Evolutionary conservation across 139 green algal genomes (phyloP).

Genomic region (Bryopsis sp.): DNA sequence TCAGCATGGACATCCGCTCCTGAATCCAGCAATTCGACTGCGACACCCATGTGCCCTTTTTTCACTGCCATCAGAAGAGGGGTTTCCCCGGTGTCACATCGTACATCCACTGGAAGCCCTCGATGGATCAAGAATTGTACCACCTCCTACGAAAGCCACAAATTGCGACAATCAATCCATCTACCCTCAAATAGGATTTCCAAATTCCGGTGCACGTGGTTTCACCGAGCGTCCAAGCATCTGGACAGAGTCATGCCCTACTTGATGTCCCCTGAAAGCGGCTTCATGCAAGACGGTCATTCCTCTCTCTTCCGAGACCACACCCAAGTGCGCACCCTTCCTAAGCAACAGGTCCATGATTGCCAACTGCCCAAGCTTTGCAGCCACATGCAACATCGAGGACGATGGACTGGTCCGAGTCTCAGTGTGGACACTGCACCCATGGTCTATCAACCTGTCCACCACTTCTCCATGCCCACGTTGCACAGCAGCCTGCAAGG

Average conservation of each 20-base stretch:
- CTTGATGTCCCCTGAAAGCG: background rate
- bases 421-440: background rate
- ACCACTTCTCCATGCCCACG: background rate
- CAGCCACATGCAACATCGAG: slow-evolving; percentile 11
- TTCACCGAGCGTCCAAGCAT: too few species aligned
- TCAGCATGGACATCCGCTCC: slow-evolving; percentile 10
- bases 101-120: slow-evolving; percentile 1
- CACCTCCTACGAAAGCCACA: too few species aligned
- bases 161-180: too few species aligned
- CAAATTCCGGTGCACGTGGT: too few species aligned
- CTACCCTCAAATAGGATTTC: too few species aligned
- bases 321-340: background rate
- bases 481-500: background rate
- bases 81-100: background rate
- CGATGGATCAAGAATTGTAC: background rate
- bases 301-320: background rate
- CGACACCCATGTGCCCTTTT: slow-evolving; percentile 2
- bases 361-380: background rate
- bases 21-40: background rate
- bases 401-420: background rate
- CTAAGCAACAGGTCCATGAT: slow-evolving; percentile 5
- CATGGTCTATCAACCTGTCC: background rate
- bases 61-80: slow-evolving; percentile 10
- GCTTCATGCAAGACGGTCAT: slow-evolving; percentile 18
- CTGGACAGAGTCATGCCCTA: too few species aligned